Evolutionary conservation across 345 rosid genomes (phyloP), one percentile per base, ranked within the genome.

Genomic region (Rubroshorea leprosula): DNA sequence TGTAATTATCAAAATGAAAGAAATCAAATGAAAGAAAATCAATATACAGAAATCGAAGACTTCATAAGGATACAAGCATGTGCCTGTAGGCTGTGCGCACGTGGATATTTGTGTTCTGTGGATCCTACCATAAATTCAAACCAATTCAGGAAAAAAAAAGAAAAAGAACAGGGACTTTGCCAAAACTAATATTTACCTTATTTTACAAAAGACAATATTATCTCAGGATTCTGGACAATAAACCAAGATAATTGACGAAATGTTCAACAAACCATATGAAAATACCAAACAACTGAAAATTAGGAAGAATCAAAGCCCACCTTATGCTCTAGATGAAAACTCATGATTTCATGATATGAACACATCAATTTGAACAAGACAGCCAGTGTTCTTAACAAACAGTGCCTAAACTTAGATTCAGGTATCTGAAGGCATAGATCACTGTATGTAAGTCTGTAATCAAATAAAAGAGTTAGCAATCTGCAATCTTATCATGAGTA

Each of bases 371-470:
- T 86, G 72, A 87, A 94, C 24, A 90, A 72, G 61, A 84, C 80
- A 39, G 88, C 87, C 27, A 94, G 78, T 55, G 99, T 85, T 81
- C 89, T 80, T 69, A 94, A 76, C 61, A 94, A 71, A 78, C 96
- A 85, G 63, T 73, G 83, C 75, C 96, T 90, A 76, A 94, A 90
- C 80, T 82, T 90, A 72, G 97, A 77, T 74, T 94, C 99, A 54
- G 97, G 95, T 67, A 87, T 87, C 74, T 74, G 96, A 75, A 74
- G 82, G 79, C 99, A 90, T 60, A 94, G 80, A 77, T 94, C 99
- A 72, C 99, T 90, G 89, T 85, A 90, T 58, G 99, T 94, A 76
- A 87, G 87, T 71, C 99, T 94, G 94, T 51, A 76, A 74, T 50
- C 23, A 55, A 66, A 29, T 22, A 13, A 64, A 66, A 24, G 8